Percentiles rank a stretch among this genome's conserved stretches.
Evolutionary conservation across 2,329 filamentous ascomycete species (phyloP).

Genomic region (Elsinoe batatas): DNA sequence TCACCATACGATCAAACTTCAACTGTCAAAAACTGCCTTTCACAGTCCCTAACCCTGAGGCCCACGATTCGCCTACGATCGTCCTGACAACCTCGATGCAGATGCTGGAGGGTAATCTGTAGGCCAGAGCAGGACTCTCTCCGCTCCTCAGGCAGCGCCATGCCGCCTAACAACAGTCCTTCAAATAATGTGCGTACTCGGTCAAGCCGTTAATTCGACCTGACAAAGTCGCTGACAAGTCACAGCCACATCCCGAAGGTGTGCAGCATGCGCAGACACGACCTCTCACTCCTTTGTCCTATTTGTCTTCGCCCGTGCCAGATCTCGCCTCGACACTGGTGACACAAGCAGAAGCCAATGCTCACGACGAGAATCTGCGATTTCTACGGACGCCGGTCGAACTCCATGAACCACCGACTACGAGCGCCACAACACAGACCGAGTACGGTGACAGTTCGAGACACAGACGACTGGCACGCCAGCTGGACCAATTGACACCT

Average conservation of each 20-base stretch:
- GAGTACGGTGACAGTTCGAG: neutral
- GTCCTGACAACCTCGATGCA: neutral
- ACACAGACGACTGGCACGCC: slow-evolving; percentile 1
- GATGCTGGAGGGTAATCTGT: neutral
- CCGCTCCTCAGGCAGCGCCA: slow-evolving; percentile 3
- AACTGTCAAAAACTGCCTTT: neutral
- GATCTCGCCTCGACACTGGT: slow-evolving; percentile 43
- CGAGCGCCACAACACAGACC: neutral
- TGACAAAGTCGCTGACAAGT: neutral
- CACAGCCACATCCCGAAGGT: neutral
- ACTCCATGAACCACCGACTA: neutral
- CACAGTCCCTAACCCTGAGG: neutral
- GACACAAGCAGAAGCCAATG: slow-evolving; percentile 36
- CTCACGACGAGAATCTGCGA: slow-evolving; percentile 40
- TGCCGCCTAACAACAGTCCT: slow-evolving; percentile 15
- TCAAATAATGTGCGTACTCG: neutral
- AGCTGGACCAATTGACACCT: slow-evolving; percentile 1
- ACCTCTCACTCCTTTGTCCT: slow-evolving; percentile 27
- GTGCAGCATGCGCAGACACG: slow-evolving; percentile 11
- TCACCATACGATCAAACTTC: neutral
- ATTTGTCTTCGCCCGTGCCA: slow-evolving; percentile 42
- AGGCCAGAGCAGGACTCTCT: neutral
- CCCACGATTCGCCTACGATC: neutral
- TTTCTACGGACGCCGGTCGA: slow-evolving; percentile 39
- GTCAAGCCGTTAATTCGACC: neutral